Base-by-base conservation (phyloP, 2,329 filamentous ascomycete species). In the Coniochaeta sp. region DNA sequence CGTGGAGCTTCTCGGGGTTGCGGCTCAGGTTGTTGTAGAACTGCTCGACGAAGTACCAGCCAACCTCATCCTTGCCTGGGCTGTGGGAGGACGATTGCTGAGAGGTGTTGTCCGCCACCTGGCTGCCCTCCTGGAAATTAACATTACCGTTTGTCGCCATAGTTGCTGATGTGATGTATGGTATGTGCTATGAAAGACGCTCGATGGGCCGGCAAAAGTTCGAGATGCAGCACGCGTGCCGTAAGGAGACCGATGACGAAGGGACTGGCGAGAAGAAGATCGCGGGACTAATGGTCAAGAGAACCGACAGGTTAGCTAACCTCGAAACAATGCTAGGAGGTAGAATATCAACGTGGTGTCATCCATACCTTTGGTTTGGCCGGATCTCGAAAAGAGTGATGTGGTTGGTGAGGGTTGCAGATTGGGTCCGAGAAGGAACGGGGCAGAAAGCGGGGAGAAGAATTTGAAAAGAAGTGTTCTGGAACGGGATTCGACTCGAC, bases 11-110 rank as follows among this genome's bases (percentile, higher is more conserved):
- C 67, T 96, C 91, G 20, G 94, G 91, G 59, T 78, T 88, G 73
- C 92, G 91, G 83, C 91, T 96, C 66, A 99, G 76, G 56, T 91
- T 99, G 61, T 89, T 97, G 75, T 99, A 99, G 79, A 96, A 99
- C 72, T 96, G 91, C 81, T 97, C 91, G 54, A 99, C 94, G 62
- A 99, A 99, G 76, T 92, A 97, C 94, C 94, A 99, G 71, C 91
- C 94, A 60, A 99, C 91, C 75, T 97, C 90, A 69, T 96, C 91
- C 77, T 96, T 96, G 62, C 78, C 76, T n/a, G n/a, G n/a, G n/a
- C n/a, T n/a, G n/a, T n/a, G n/a, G n/a, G n/a, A n/a, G 28, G 56
- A 61, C 64, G 50, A 58, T n/a, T n/a, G n/a, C n/a, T 55, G 33
- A 32, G 68, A 54, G 50, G 65, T 61, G 53, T 65, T 60, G 56